Percentiles rank a stretch among this genome's conserved stretches.
Conservation (phyloP, 257 asterid genomes). For the Lantana camara region DNA sequence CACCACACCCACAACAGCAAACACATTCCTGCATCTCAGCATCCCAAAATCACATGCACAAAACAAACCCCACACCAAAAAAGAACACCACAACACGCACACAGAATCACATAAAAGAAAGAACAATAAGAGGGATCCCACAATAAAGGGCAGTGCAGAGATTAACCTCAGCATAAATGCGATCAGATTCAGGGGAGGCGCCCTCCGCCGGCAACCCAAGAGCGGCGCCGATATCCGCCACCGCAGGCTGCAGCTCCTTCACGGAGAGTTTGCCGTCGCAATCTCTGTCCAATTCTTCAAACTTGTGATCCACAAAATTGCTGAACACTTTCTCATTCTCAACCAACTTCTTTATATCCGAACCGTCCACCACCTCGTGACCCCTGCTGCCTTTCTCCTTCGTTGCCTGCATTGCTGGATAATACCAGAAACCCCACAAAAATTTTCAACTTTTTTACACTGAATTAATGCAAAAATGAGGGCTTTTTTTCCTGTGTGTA, state of each 20-base stretch:
- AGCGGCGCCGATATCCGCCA: constrained; percentile 72
- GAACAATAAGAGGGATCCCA: neutral
- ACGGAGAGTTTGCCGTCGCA: constrained; percentile 69
- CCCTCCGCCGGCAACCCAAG: constrained; percentile 73
- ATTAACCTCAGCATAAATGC: constrained; percentile 56
- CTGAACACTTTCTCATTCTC: constrained; percentile 61
- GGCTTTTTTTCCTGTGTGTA: neutral
- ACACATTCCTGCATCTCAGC: no score
- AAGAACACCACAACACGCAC: neutral
- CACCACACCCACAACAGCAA: no score
- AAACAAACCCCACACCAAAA: no score
- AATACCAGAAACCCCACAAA: neutral
- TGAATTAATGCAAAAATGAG: constrained; percentile 22
- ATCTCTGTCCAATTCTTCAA: constrained; percentile 61
- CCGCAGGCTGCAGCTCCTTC: constrained; percentile 67
- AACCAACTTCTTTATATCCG: constrained; percentile 75
- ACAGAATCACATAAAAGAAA: neutral
- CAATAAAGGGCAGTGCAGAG: neutral
- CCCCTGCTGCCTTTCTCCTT: constrained; percentile 18
- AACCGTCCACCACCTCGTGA: constrained; percentile 70
- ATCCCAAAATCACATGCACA: no score
- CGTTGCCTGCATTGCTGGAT: constrained; percentile 12
- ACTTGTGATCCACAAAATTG: constrained; percentile 65
- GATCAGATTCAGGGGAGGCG: constrained; percentile 59
- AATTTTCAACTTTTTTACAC: neutral